Base-by-base conservation (phyloP, 805 yeast genomes). In the Zygotorulaspora danielsina region DNA sequence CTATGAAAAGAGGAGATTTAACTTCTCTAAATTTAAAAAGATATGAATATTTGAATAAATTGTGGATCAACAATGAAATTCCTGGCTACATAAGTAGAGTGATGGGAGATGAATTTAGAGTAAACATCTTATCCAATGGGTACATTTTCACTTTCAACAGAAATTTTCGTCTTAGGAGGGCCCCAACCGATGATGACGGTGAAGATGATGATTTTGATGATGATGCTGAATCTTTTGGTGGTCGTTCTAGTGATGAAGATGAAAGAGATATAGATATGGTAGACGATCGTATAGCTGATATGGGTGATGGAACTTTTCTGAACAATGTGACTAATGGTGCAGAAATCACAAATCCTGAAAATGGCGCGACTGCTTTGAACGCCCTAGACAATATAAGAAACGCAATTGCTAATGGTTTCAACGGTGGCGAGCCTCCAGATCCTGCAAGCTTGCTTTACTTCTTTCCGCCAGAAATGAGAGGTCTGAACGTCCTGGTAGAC, bases 1-100 rank as follows among this genome's bases (percentile, higher is more conserved):
- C 78, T 2, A 65, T 70, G 44, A 71, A 72, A 10, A 73, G 76
- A 12, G 83, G 79, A 32, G 75, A 71, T 39, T 51, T 69, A 21
- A 85, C 85, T 0, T 66, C 65, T 0, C 65, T 84, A 41, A 74
- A 73, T 51, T 46, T 63, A 12, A 66, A 64, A 17, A 69, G 94
- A 38, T 81, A 76, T 58, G 64, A 69, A 24, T 70, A 76, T 44
- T 61, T 83, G 46, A 80, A 74, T 49, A 71, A 70, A 34, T 56
- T 74, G 31, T 84, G 85, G 84, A 58, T 82, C 24, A 74, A 70
- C 45, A 81, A 79, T 49, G 79, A 75, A 11, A 65, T 79, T 16
- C 69, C 72, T 33, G 73, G 77, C 0, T 73, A 68, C 41, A 62
- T 74, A 19, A 61, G 70, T 31, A 54, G 74, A 41, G 54, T 55